A percentile compares a stretch with the other conserved stretches of the same genome.
Evolutionary conservation across 345 rosid genomes (phyloP).

Genomic region (Eucalyptus pauciflora): DNA sequence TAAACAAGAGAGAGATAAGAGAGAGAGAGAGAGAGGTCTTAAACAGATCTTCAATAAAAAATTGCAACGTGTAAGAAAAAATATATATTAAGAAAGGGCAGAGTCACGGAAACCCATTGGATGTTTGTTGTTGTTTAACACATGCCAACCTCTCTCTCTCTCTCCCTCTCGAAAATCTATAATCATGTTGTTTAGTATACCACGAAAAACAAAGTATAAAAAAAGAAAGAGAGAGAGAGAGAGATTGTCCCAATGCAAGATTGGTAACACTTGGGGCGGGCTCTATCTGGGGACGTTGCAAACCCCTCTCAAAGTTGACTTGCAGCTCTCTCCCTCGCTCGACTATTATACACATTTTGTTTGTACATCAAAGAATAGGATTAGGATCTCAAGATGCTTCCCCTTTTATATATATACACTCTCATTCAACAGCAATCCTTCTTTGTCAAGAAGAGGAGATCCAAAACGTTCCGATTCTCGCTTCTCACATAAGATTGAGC

Average conservation of each 20-base stretch:
- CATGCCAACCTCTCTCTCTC: neutral
- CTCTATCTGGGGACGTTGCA: constrained; percentile 30
- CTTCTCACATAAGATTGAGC: neutral
- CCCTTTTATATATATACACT: neutral
- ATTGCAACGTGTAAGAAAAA: neutral
- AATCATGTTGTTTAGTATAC: neutral
- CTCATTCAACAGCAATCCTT: neutral
- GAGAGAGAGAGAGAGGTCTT: neutral
- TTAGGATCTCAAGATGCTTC: neutral
- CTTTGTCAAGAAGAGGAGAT: neutral
- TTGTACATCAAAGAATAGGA: neutral
- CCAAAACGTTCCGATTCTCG: neutral
- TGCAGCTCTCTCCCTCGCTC: neutral
- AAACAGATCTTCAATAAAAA: neutral
- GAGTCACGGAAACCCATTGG: neutral
- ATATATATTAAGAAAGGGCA: neutral
- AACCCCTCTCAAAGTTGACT: constrained; percentile 36
- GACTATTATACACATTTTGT: neutral
- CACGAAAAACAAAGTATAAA: neutral
- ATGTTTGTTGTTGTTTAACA: neutral
- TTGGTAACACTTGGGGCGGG: constrained; percentile 38
- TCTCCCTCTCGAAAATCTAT: neutral
- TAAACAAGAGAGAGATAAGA: neutral
- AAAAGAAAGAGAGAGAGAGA: neutral
- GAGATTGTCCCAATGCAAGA: neutral